Evolutionary conservation across 2,329 filamentous ascomycete genomes (phyloP), one percentile per base, ranked within the genome.

Genomic region (Aureobasidium sp.): DNA sequence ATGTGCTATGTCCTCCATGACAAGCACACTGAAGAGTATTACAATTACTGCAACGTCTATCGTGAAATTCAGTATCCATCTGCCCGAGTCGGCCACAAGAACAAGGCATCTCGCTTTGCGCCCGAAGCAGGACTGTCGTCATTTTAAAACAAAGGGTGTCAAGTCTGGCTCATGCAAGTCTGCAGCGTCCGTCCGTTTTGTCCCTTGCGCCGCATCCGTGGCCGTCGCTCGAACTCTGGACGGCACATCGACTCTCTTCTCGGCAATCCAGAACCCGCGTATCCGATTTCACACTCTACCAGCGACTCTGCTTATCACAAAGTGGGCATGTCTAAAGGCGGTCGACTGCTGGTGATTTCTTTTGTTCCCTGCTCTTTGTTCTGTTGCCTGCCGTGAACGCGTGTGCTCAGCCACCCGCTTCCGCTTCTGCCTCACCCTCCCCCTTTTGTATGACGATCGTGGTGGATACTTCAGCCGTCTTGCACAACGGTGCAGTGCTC

Each of bases 371-470:
- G 21, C 21, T 21, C 29, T 34, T 57, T 57, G 53, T 57, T 45
- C n/a, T 57, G 29, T 45, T n/a, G 25, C 27, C 41, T 21, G 39
- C 53, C 39, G 21, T 21, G 21, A 21, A 21, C 21, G 53, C 53
- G 53, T 34, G 25, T 15, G 30, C 53, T 42, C 41, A 39, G 44
- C 44, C 44, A 30, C 49, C 13, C 25, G 29, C 6, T 32, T 27
- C 39, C 39, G 39, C 53, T 21, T 32, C n/a, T 39, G 39, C 39
- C 15, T 45, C 37, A 34, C 13, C 27, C 10, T 5, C 21, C 50
- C 52, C 53, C 53, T 41, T 45, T 57, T 45, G 39, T 45, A 57
- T 45, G 53, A 57, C 53, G 53, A 45, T 57, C 53, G 27, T 45
- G 39, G 53, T 57, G 53, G 53, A 57, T 34, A 54, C 53, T 45